phyloP scores from a whole-genome alignment of 306 rosid genomes.

The Glycine latifolia region DNA sequence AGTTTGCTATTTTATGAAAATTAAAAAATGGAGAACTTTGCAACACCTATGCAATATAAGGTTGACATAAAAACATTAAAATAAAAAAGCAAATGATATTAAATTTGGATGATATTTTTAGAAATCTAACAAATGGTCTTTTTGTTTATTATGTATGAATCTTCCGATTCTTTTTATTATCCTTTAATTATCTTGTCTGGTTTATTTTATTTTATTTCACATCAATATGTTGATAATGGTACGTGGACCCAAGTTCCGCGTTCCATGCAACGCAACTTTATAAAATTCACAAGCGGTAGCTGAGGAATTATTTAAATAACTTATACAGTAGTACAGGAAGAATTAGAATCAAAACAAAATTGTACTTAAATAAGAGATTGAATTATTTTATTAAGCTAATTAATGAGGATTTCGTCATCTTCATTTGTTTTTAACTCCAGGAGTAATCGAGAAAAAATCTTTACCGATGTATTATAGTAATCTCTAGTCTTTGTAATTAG shows the following conservation, averaged over 20 bases:
- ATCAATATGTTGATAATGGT: conserved; percentile 9
- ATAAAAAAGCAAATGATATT: not conserved
- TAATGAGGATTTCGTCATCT: conserved; percentile 1
- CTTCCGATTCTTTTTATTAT: not conserved
- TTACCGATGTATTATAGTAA: not conserved
- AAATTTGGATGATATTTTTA: not conserved
- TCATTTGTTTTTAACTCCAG: not conserved
- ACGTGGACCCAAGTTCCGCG: not conserved
- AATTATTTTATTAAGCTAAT: not conserved
- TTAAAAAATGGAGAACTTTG: not conserved
- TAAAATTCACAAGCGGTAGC: not conserved
- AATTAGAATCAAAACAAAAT: not conserved
- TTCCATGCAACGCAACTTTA: not conserved
- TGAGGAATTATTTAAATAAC: not conserved
- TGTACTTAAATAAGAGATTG: not conserved
- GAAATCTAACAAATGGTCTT: no score
- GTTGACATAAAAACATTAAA: conserved; percentile 14
- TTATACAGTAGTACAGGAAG: not conserved
- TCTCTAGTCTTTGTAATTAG: not conserved
- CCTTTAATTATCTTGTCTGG: not conserved
- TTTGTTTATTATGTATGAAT: not conserved
- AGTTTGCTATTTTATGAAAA: not conserved
- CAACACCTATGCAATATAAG: conserved; percentile 5
- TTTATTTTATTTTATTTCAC: conserved; percentile 10
- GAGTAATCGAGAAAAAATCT: not conserved